phyloP scores from a whole-genome alignment of 2,329 filamentous ascomycete species.

The Myriosclerotinia scirpicola region DNA sequence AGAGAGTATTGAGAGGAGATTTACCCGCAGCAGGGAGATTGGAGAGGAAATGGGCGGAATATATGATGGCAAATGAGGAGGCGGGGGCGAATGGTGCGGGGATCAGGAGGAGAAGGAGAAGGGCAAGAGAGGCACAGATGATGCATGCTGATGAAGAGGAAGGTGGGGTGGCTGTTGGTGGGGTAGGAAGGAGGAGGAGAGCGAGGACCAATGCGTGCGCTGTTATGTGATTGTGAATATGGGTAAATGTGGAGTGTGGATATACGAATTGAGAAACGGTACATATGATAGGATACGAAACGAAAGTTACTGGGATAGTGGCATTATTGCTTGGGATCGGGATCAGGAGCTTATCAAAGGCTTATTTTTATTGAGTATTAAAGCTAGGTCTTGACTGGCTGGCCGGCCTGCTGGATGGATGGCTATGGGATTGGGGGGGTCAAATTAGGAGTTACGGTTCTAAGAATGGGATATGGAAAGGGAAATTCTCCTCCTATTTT shows the following conservation, averaged over 20 bases:
- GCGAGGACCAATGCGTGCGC: conserved; percentile 63
- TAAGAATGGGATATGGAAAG: too few species aligned
- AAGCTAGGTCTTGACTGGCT: not conserved
- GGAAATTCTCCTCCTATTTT: not conserved
- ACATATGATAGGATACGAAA: conserved; percentile 16
- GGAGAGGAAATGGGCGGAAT: conserved; percentile 89
- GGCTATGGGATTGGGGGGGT: not conserved
- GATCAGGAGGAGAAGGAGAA: conserved; percentile 66
- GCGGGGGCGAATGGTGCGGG: conserved; percentile 68
- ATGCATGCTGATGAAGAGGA: conserved; percentile 81
- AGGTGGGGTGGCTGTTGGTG: conserved; percentile 52
- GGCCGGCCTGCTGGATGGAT: not conserved
- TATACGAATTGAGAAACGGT: not conserved
- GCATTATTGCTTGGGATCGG: not conserved
- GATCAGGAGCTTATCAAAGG: not conserved
- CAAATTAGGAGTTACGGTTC: not conserved
- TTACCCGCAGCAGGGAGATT: conserved; percentile 72
- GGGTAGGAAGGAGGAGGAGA: conserved; percentile 52
- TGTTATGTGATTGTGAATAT: conserved; percentile 57
- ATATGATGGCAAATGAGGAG: conserved; percentile 90
- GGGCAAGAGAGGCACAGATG: conserved; percentile 78
- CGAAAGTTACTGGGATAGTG: not conserved
- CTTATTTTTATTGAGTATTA: not conserved
- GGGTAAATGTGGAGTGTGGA: not conserved
- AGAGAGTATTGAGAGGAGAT: conserved; percentile 77